Percentiles rank a stretch among this genome's conserved stretches.
Conservation (phyloP, 2,329 filamentous ascomycete genomes). For the Colletotrichum coccodes region DNA sequence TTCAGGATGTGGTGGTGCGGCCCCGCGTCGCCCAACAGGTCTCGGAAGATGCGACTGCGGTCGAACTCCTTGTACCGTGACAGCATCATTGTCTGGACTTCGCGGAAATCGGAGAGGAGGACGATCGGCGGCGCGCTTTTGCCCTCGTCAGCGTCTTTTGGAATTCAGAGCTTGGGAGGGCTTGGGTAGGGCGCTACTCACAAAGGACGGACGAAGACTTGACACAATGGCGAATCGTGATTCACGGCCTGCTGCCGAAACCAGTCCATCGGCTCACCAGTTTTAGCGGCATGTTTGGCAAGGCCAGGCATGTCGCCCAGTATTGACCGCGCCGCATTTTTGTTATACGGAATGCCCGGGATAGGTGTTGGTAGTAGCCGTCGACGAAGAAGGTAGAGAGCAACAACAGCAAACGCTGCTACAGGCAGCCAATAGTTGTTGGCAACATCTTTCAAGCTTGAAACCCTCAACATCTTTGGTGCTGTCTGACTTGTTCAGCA, state of each 20-base stretch:
- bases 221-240: conserved; percentile 40
- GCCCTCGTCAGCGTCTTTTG: no score
- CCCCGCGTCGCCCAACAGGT: neutral
- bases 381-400: no score
- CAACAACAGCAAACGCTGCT: no score
- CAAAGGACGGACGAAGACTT: conserved; percentile 46
- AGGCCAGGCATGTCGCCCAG: neutral
- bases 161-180: no score
- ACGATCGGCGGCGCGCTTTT: conserved; percentile 37
- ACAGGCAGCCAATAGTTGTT: no score
- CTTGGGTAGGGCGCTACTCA: no score
- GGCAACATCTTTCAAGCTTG: no score
- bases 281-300: neutral
- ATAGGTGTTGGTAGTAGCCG: neutral
- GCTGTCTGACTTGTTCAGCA: no score
- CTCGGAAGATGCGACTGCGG: conserved; percentile 33
- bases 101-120: conserved; percentile 44
- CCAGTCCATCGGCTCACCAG: conserved; percentile 32
- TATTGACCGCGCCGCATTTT: neutral
- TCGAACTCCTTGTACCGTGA: conserved; percentile 46
- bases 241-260: conserved; percentile 36
- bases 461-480: no score
- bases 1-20: conserved; percentile 46
- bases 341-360: conserved; percentile 1
- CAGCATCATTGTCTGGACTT: conserved; percentile 43